Base-by-base conservation (phyloP, 2,329 filamentous ascomycete species). In the Xylaria sp. region DNA sequence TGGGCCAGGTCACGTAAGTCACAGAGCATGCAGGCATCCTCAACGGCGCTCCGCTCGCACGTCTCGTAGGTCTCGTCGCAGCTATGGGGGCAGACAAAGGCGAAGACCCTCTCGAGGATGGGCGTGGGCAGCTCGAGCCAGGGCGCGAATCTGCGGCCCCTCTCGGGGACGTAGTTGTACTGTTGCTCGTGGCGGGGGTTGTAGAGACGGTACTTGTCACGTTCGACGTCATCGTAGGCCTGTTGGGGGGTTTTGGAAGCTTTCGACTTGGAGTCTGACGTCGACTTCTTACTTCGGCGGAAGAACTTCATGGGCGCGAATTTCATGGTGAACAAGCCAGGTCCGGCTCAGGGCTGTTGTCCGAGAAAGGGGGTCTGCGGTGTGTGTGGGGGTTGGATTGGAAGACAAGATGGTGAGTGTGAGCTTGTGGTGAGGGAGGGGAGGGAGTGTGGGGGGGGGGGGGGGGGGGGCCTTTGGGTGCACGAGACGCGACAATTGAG, bases 11-110 rank as follows among this genome's bases (percentile, higher is more conserved):
- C 93, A 68, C 93, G 88, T 80, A 95, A 84, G 78, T 97, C 92
- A 79, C 94, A 98, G 68, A 96, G 87, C 90, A 95, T 94, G 79
- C 94, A 98, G 58, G 87, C 88, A 78, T 92, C 88, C 68, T 90
- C 89, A 51, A 87, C 84, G 67, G 90, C 87, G 62, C 90, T 92
- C 71, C 91, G 85, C 79, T 98, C 94, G 72, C 91, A 94, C 41
- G 88, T 88, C 67, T 92, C 89, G 76, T 95, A 96, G 62, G 84
- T 88, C 73, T 88, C 82, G 77, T 98, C 93, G 55, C 80, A 79
- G 35, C 87, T 81, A 76, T 98, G 94, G 7, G 93, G 93, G 71
- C 93, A 97, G 58, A 97, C 88, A 68, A 87, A 87, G 70, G 84
- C 78, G 75, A 97, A 94, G 73, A 97, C 93, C 73, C 85, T 86